Conservation (phyloP, 2,329 filamentous ascomycete species). For the Aspergillus sp. region DNA sequence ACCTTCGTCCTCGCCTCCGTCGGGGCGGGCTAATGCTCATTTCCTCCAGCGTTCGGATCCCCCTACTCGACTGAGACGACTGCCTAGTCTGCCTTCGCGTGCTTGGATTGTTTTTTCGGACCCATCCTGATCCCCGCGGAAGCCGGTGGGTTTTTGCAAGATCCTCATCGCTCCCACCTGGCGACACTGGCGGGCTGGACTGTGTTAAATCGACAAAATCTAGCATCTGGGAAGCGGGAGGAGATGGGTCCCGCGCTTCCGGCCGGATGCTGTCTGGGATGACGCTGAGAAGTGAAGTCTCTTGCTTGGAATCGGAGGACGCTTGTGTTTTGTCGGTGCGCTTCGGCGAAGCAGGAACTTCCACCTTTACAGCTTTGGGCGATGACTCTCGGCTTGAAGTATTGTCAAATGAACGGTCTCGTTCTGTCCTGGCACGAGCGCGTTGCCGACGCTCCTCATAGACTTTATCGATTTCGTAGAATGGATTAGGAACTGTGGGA, state of each 20-base stretch:
- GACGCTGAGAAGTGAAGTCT: slow-evolving; percentile 13
- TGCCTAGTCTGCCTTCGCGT: slow-evolving; percentile 20
- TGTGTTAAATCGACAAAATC: slow-evolving; percentile 38
- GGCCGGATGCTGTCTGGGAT: slow-evolving; percentile 11
- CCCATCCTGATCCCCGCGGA: slow-evolving; percentile 29
- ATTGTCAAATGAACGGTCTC: not conserved
- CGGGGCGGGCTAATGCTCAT: slow-evolving; percentile 20
- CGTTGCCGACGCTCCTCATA: slow-evolving; percentile 15
- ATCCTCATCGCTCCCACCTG: slow-evolving; percentile 29
- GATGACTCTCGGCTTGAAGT: slow-evolving; percentile 5
- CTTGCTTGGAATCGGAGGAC: not conserved
- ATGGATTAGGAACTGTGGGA: slow-evolving; percentile 31
- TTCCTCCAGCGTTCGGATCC: slow-evolving; percentile 19
- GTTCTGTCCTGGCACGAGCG: slow-evolving; percentile 3
- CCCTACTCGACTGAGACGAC: slow-evolving; percentile 18
- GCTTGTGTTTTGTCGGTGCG: not conserved
- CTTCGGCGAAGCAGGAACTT: slow-evolving; percentile 14
- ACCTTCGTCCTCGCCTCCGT: slow-evolving; percentile 15
- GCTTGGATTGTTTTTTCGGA: slow-evolving; percentile 24
- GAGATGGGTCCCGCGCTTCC: not conserved
- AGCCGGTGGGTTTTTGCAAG: slow-evolving; percentile 29
- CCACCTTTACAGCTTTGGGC: slow-evolving; percentile 2
- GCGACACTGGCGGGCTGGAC: slow-evolving; percentile 32
- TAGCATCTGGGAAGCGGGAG: slow-evolving; percentile 13
- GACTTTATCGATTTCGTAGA: slow-evolving; percentile 29